phyloP scores from a whole-genome alignment of 2,329 filamentous ascomycete genomes.

The Seiridium unicorne region DNA sequence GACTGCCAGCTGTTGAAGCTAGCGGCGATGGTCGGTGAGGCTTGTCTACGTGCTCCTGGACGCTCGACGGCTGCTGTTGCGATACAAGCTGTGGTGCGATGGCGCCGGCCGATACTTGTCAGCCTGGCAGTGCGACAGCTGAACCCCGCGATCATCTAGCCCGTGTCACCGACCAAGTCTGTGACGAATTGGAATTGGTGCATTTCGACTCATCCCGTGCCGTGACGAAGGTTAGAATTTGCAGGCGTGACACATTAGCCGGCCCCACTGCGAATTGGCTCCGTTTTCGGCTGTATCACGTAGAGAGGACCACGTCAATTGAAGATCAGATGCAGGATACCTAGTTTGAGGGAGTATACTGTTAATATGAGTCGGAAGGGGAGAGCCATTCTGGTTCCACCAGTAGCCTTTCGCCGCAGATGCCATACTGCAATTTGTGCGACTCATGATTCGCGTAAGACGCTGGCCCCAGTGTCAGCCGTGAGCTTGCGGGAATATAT shows the following conservation, averaged over 20 bases:
- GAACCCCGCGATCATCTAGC: slow-evolving; percentile 9
- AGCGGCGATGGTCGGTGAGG: background rate
- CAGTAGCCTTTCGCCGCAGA: background rate
- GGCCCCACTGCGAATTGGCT: background rate
- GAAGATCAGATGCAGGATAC: background rate
- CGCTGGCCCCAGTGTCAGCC: background rate
- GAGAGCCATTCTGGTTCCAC: background rate
- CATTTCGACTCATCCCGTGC: background rate
- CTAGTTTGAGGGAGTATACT: background rate
- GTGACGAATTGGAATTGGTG: slow-evolving; percentile 12
- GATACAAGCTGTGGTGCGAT: background rate
- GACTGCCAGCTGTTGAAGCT: slow-evolving; percentile 1
- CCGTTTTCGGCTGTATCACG: background rate
- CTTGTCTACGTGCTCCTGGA: background rate
- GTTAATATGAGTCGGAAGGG: background rate
- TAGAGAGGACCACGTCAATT: background rate
- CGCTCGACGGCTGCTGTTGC: background rate
- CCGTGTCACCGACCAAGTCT: background rate
- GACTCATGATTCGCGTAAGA: background rate
- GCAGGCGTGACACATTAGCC: slow-evolving; percentile 6
- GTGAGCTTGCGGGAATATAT: background rate
- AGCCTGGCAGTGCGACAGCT: slow-evolving; percentile 8
- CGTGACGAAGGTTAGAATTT: slow-evolving; percentile 4
- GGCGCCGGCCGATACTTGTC: slow-evolving; percentile 3
- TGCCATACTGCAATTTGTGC: background rate